Conservation (phyloP, 176 grass and related monocot species). For the Lolium rigidum region DNA sequence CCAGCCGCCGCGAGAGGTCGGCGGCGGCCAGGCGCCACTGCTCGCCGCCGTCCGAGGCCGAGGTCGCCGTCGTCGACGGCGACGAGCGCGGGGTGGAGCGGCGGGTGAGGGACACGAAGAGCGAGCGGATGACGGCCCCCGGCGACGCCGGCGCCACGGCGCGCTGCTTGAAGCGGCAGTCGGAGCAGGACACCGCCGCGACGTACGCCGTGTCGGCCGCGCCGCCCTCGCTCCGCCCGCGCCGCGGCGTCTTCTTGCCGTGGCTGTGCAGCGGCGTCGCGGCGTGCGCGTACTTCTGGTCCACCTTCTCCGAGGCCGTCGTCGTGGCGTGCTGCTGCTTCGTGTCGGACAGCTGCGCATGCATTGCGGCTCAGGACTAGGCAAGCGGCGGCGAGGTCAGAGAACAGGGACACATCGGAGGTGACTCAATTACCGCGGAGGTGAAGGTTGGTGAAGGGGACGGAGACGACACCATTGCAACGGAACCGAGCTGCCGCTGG, state of each 20-base stretch:
- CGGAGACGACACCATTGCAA: conserved; percentile 57
- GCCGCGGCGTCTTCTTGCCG: conserved; percentile 47
- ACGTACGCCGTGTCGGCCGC: conserved; percentile 52
- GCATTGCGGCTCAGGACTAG: conserved; percentile 1
- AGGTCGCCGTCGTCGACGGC: conserved; percentile 42
- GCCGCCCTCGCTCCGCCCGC: conserved; percentile 22
- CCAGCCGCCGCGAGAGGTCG: conserved; percentile 76
- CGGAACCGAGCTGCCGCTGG: conserved; percentile 1
- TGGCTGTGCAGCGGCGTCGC: conserved; percentile 67
- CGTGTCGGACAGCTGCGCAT: conserved; percentile 60
- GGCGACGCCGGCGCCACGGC: conserved; percentile 60
- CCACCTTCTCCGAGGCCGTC: conserved; percentile 39
- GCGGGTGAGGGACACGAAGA: conserved; percentile 74
- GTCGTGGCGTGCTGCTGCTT: conserved; percentile 30
- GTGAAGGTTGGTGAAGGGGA: conserved; percentile 46
- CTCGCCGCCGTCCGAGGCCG: conserved; percentile 42
- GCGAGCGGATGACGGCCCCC: conserved; percentile 53
- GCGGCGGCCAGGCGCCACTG: conserved; percentile 78
- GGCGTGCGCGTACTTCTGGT: conserved; percentile 50
- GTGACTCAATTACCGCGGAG: conserved; percentile 48
- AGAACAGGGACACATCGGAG: not conserved
- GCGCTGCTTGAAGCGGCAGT: conserved; percentile 64
- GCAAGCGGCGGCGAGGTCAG: not conserved
- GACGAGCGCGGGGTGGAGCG: conserved; percentile 60
- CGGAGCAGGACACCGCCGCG: conserved; percentile 65